Evolutionary conservation across 371 early-diverging fungal species (phyloP).

Genomic region (Thermomucor indicae-seudaticae): DNA sequence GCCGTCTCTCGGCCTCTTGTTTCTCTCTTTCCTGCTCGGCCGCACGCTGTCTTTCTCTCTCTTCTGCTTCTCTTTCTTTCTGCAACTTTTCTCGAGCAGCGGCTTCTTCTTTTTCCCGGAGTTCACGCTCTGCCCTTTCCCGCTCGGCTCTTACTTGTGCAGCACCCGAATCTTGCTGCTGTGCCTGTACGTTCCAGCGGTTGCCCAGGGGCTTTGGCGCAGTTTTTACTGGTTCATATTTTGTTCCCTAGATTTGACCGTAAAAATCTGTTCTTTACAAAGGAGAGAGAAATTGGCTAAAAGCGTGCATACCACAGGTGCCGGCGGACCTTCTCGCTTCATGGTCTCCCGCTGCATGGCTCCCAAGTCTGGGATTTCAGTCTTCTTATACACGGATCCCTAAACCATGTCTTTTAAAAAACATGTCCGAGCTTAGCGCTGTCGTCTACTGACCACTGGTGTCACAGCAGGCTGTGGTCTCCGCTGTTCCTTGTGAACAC

Average conservation of each 20-base stretch:
- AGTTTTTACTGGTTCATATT: slow-evolving; percentile 38
- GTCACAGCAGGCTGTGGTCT: slow-evolving; percentile 34
- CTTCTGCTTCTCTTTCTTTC: slow-evolving; percentile 12
- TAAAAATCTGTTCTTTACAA: background rate
- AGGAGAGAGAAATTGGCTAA: slow-evolving; percentile 1
- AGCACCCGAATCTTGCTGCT: slow-evolving; percentile 21
- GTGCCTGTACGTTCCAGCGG: slow-evolving; percentile 30
- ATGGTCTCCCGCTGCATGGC: slow-evolving; percentile 58
- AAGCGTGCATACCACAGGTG: slow-evolving; percentile 34
- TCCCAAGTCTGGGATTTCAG: slow-evolving; percentile 61
- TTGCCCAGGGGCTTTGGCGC: slow-evolving; percentile 38
- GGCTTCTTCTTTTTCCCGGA: slow-evolving; percentile 50
- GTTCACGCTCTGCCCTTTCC: slow-evolving; percentile 46
- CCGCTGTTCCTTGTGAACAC: slow-evolving; percentile 64
- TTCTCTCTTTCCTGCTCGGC: background rate
- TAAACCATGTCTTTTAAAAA: slow-evolving; percentile 6
- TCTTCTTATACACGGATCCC: slow-evolving; percentile 62
- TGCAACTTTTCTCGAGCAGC: slow-evolving; percentile 7
- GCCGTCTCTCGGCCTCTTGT: background rate
- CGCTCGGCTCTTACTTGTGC: slow-evolving; percentile 46
- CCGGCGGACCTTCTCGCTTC: slow-evolving; percentile 52
- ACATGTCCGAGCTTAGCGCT: too few species aligned
- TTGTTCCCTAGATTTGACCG: slow-evolving; percentile 25
- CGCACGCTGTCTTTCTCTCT: slow-evolving; percentile 11
- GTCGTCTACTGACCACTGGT: slow-evolving; percentile 43